These are phyloP conservation scores for Pterula multifida DNA, from an alignment of 1,284 basidiomycete species.

Conservation along the genomic window DNA sequence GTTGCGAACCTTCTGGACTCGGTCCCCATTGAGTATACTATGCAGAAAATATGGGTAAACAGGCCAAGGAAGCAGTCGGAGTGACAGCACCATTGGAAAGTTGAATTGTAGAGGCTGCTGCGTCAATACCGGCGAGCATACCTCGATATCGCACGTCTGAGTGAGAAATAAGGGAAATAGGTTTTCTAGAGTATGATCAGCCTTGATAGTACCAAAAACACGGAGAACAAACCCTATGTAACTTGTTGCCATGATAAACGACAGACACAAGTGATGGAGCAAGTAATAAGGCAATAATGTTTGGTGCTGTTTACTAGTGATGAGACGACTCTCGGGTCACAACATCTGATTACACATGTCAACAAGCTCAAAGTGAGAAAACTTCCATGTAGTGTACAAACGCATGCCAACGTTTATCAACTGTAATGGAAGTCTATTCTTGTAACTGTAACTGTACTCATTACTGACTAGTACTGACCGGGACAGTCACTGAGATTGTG, in stretches of 20 bases:
- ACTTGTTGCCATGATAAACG: slow-evolving; percentile 47
- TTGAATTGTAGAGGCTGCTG: slow-evolving; percentile 73
- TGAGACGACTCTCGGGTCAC: not conserved
- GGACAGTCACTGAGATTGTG: too few relatives aligned
- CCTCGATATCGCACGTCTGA: slow-evolving; percentile 86
- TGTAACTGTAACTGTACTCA: too few relatives aligned
- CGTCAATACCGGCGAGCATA: slow-evolving; percentile 77
- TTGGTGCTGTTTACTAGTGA: too few relatives aligned
- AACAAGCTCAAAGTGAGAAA: too few relatives aligned
- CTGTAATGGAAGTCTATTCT: too few relatives aligned
- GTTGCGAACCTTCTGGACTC: slow-evolving; percentile 56
- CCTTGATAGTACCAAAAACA: not conserved
- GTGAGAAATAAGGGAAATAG: slow-evolving; percentile 84
- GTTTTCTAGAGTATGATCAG: slow-evolving; percentile 40
- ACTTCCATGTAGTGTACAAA: too few relatives aligned
- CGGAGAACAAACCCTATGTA: slow-evolving; percentile 48
- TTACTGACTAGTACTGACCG: too few relatives aligned
- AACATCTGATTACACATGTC: too few relatives aligned
- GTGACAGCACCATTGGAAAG: slow-evolving; percentile 63
- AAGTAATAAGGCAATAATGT: too few relatives aligned
- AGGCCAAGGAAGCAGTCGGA: slow-evolving; percentile 15
- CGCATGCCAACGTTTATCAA: too few relatives aligned
- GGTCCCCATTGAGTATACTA: slow-evolving; percentile 84
- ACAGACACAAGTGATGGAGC: not conserved
- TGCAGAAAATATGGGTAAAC: slow-evolving; percentile 44